A percentile compares a stretch with the other conserved stretches of the same genome.
Conservation (phyloP, 2,329 filamentous ascomycete genomes). For the Curvularia hawaiiensis region DNA sequence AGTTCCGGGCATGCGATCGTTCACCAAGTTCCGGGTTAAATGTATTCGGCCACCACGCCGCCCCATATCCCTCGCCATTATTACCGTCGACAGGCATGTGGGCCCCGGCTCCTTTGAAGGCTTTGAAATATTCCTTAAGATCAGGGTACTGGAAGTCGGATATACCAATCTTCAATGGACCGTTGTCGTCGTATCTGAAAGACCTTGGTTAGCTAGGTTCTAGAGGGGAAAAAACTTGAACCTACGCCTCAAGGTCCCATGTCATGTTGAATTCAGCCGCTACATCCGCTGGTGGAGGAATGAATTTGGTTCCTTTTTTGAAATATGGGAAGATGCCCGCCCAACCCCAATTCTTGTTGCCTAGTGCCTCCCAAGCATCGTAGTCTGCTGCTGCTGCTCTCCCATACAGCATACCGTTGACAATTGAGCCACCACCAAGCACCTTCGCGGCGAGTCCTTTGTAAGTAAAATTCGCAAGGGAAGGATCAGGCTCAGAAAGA, state of each 20-base stretch:
- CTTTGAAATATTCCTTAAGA: constrained; percentile 29
- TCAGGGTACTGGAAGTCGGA: constrained; percentile 38
- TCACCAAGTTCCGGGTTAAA: constrained; percentile 41
- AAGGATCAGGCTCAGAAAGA: constrained; percentile 27
- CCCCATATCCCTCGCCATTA: constrained; percentile 37
- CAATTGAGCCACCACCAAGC: constrained; percentile 30
- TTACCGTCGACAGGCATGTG: constrained; percentile 29
- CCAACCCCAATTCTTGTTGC: constrained; percentile 66
- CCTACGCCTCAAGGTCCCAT: constrained; percentile 30
- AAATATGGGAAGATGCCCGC: constrained; percentile 48
- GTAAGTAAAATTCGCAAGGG: constrained; percentile 24
- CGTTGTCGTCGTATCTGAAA: constrained; percentile 33
- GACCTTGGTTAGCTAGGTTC: not conserved
- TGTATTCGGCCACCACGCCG: constrained; percentile 45
- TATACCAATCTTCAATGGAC: constrained; percentile 35
- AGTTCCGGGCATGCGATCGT: constrained; percentile 38
- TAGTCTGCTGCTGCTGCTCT: constrained; percentile 46
- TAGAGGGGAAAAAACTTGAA: not conserved
- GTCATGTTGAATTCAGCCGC: constrained; percentile 28
- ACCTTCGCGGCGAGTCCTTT: constrained; percentile 25
- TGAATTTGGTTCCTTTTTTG: constrained; percentile 36
- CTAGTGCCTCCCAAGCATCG: constrained; percentile 64
- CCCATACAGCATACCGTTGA: constrained; percentile 48
- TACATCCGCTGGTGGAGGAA: constrained; percentile 23
- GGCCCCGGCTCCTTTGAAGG: constrained; percentile 30